Evolutionary conservation across 2,329 filamentous ascomycete species (phyloP), one percentile per base, ranked within the genome.

Genomic region (Fusarium humuli): DNA sequence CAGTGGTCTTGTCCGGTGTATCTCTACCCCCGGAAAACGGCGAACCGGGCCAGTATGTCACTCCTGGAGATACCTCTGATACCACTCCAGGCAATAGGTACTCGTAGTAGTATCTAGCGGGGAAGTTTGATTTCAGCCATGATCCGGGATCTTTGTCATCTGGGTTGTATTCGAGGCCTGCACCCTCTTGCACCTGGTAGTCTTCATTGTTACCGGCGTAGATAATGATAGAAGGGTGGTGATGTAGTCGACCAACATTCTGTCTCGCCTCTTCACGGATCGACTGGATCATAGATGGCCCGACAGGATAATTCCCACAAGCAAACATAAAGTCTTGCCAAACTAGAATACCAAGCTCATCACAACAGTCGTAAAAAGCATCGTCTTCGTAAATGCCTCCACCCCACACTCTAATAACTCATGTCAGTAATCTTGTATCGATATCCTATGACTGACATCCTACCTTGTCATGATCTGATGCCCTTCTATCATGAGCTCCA

Each of bases 241-340:
- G 46, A 30, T 57, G 46, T 7, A 57, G 32, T n/a, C 55, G 18
- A 2, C 9, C 12, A 7, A 57, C 55, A 8, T 53, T 57, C 55
- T 57, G 55, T 3, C 14, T 22, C 11, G 55, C 46, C 7, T 57
- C 55, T 7, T 57, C 16, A 8, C 55, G 46, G 13, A 30, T 30
- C 7, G 29, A 30, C 12, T 30, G 12, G 29, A 30, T 30, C 12
- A 30, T 14, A 7, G 29, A 30, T 30, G 46, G 32, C 9, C 55
- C 46, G 9, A 40, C 55, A 20, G 55, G 55, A 23, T 57, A 57
- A 22, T 57, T 57, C 6, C 55, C 55, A 1, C 55, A 57, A 2
- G n/a, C 55, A 30, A 57, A 57, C 55, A 57, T 57, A 34, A 57
- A 57, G 6, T 57, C 55, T 11, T 57, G 55, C 55, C 55, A 57